Percentiles rank a stretch among this genome's conserved stretches.
These are phyloP conservation scores for Mucor circinelloides DNA, from an alignment of 371 early-diverging fungal genomes.

Conservation along the genomic window DNA sequence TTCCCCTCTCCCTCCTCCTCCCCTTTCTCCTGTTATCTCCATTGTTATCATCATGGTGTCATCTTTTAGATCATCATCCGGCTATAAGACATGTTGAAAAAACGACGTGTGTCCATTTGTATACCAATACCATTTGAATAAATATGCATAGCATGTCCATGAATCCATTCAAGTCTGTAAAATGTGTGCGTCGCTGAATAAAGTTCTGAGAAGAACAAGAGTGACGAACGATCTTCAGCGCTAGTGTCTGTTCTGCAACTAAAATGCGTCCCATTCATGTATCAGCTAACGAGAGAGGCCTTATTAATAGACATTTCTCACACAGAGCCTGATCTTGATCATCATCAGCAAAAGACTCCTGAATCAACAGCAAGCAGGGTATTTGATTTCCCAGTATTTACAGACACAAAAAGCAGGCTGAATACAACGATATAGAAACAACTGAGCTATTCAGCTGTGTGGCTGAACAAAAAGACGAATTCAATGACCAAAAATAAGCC, in stretches of 20 bases:
- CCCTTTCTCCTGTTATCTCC: neutral
- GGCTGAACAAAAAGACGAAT: neutral
- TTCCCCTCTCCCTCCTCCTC: neutral
- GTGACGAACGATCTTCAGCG: neutral
- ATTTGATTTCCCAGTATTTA: neutral
- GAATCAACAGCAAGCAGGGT: neutral
- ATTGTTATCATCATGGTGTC: neutral
- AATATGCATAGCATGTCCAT: neutral
- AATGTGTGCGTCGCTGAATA: neutral
- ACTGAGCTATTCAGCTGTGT: neutral
- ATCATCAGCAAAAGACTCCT: neutral
- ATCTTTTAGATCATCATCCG: neutral
- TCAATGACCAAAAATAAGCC: constrained; percentile 7
- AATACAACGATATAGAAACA: neutral
- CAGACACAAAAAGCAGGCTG: neutral
- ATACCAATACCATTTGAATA: neutral
- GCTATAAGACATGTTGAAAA: too few species aligned
- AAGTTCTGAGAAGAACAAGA: neutral
- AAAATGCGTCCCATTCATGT: neutral
- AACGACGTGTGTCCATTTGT: neutral
- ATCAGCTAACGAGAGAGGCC: too few species aligned
- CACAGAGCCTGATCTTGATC: neutral
- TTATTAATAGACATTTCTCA: neutral
- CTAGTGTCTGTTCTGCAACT: neutral
- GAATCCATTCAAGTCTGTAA: neutral